phyloP scores from a whole-genome alignment of 1,284 basidiomycete genomes.

The Austroboletus novae-zelandiae region DNA sequence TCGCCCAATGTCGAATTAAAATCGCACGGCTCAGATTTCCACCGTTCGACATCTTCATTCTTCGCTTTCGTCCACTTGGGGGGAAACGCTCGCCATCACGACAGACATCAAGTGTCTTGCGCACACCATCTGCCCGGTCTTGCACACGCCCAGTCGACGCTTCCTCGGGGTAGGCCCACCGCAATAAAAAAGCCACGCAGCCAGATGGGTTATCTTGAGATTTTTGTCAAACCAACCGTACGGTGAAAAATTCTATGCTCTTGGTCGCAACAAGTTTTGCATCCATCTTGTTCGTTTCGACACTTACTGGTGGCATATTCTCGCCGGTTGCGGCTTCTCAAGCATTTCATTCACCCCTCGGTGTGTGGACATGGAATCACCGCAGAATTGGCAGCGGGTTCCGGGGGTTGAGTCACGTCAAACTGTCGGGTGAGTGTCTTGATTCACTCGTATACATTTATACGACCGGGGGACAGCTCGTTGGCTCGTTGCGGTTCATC shows the following conservation, averaged over 20 bases:
- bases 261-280: slow-evolving; percentile 25
- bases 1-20: too few relatives aligned
- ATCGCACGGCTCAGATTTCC: slow-evolving; percentile 3
- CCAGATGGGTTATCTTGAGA: slow-evolving; percentile 8
- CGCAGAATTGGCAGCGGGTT: neutral
- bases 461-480: slow-evolving; percentile 22
- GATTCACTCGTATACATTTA: slow-evolving; percentile 29
- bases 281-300: slow-evolving; percentile 19
- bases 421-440: slow-evolving; percentile 29
- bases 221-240: slow-evolving; percentile 11
- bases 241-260: slow-evolving; percentile 28
- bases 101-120: slow-evolving; percentile 4
- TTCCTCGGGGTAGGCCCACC: too few relatives aligned
- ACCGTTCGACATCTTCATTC: neutral
- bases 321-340: slow-evolving; percentile 10
- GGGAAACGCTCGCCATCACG: too few relatives aligned
- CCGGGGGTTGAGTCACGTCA: slow-evolving; percentile 14
- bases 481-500: slow-evolving; percentile 3
- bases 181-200: neutral
- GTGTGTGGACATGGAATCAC: neutral
- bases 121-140: neutral
- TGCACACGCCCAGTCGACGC: neutral
- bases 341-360: slow-evolving; percentile 12
- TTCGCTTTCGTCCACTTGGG: neutral
- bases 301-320: slow-evolving; percentile 24